A percentile compares a stretch with the other conserved stretches of the same genome.
Evolutionary conservation across 345 rosid species (phyloP).

Genomic region (Eucalyptus victrix): DNA sequence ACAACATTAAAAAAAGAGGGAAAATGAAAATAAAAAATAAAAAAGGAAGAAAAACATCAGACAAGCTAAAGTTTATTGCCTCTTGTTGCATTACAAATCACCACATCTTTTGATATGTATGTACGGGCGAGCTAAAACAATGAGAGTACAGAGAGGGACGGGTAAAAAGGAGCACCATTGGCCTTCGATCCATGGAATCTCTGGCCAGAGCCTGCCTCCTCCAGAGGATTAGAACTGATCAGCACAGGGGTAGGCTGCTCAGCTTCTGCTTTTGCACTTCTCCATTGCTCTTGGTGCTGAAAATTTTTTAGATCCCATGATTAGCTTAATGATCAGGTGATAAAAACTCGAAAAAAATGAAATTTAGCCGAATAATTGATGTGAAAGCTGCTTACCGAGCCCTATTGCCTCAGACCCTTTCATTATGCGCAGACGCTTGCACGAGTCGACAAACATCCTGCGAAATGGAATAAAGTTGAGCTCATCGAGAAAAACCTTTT

Average conservation of each 20-base stretch:
- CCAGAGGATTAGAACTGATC: not conserved
- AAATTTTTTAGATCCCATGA: not conserved
- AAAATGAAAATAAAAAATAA: not conserved
- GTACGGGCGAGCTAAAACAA: conserved; percentile 13
- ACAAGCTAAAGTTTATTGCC: conserved; percentile 21
- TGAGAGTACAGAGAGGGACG: conserved; percentile 9
- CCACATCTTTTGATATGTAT: conserved; percentile 22
- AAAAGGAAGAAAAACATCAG: conserved; percentile 19
- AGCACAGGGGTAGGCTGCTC: not conserved
- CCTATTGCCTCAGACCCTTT: conserved; percentile 97
- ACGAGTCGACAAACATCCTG: conserved; percentile 96
- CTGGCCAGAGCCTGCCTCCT: not conserved
- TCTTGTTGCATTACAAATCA: conserved; percentile 31
- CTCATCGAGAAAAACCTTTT: not conserved
- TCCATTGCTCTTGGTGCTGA: conserved; percentile 55
- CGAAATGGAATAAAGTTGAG: not conserved
- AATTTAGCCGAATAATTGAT: not conserved
- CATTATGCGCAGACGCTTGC: conserved; percentile 96
- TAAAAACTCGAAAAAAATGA: not conserved
- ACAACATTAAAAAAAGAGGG: not conserved
- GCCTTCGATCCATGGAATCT: not conserved
- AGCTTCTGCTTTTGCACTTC: conserved; percentile 52
- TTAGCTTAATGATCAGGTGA: not conserved
- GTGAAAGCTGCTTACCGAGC: conserved; percentile 32
- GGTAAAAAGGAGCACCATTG: not conserved